Evolutionary conservation across 345 rosid species (phyloP), one percentile per base, ranked within the genome.

Genomic region (Hibiscus tridactylites): DNA sequence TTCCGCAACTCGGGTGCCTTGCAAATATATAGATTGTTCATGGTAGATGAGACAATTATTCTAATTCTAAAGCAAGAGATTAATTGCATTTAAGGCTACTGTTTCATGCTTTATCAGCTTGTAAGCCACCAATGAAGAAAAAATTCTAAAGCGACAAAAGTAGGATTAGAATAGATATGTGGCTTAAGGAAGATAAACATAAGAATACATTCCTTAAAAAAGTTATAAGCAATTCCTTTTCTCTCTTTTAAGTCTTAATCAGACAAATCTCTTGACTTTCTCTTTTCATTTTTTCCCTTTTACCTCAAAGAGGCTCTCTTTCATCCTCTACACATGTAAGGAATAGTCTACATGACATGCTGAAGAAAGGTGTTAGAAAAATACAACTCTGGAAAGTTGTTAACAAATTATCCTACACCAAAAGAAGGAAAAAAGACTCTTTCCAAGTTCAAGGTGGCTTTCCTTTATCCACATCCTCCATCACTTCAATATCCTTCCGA

Each of bases 401-500:
- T 61, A 26, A 7, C 59, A 60, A 26, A 60, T 7, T 62, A 54
- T 66, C 75, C 76, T 71, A 47, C 56, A n/a, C 24, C 17, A 13
- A 39, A 63, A 21, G 60, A 19, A 19, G 28, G 11, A 61, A 29
- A 19, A 28, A 8, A 47, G 47, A 19, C 12, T 39, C 31, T 58
- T 11, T 68, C 54, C 10, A 19, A 61, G 68, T 88, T 58, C 90
- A 88, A 24, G 85, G 84, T 3, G 91, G 90, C 71, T 81, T 81
- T 80, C 93, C 93, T 37, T 88, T 82, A 65, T 90, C 97, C 85
- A 88, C 75, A 65, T 95, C 90, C 83, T 86, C 94, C 97, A 89
- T 95, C 46, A 86, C 82, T 37, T 84, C 91, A 71, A 90, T 92
- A 79, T 90, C 96, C 63, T 77, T 87, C 61, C 97, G 89, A 71